Base-by-base conservation (phyloP, 352 stramenopile species). In the Phytophthora uliginosa region DNA sequence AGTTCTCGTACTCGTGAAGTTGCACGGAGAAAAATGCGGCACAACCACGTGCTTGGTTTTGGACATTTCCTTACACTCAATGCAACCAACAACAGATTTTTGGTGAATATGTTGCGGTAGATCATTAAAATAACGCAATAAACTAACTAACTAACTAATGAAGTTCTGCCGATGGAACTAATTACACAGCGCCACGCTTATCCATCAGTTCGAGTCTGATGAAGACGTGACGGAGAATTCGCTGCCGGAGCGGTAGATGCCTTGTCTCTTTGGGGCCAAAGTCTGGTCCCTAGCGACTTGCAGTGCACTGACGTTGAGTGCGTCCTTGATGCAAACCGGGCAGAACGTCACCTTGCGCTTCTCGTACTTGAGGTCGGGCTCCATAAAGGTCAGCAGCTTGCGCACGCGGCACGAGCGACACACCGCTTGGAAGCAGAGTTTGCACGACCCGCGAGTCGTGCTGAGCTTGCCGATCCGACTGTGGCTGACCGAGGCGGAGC, bases 321-420 rank as follows among this genome's bases (percentile, higher is more conserved):
- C 70, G 24, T 82, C 77, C 60, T 75, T 81, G 42, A 85, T 77
- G 58, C 80, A 88, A 56, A 73, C 73, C 17, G 76, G 64, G 45
- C 78, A 88, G 50, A 88, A 85, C 45, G 73, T 77, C 26, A 88
- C 65, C 57, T 82, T 81, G 26, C 79, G 78, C 69, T 85, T 74
- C 34, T 81, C 59, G 36, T 83, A 75, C 38, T 79, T 69, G 1
- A 80, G 59, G 31, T 84, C 71, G 24, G 59, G 66, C 3, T 74
- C 68, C 51, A 84, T 74, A 48, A 84, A 85, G 12, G 68, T 79
- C 17, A 88, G 59, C 20, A 77, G 71, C 52, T 82, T 82, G 36
- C 76, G 74, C 17, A 85, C 68, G 0, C 74, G 69, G 54, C 80
- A 88, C 4, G 69, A 71, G 7, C 70, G 58, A 38, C 80, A 88